Percentiles rank a stretch among this genome's conserved stretches.
Evolutionary conservation across 495 filamentous ascomycete species (phyloP).

Genomic region (Extremus antarcticus): DNA sequence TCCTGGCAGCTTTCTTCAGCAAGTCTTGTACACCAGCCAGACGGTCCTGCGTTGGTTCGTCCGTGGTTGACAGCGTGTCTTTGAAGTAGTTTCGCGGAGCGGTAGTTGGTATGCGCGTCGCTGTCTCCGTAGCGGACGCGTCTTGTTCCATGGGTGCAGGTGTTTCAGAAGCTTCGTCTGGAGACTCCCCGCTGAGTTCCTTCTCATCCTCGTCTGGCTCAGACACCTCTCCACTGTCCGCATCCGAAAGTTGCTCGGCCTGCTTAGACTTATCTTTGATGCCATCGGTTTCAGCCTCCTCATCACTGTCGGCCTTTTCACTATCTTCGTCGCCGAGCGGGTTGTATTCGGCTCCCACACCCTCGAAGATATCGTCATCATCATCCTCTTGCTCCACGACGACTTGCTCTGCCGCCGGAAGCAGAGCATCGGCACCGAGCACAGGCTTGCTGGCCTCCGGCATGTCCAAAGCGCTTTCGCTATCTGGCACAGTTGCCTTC

Average conservation of each 20-base stretch:
- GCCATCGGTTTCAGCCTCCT: not conserved
- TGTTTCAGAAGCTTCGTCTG: too few relatives aligned
- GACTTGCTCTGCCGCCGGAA: slow-evolving; percentile 43
- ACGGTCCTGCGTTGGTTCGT: slow-evolving; percentile 34
- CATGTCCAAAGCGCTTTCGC: slow-evolving; percentile 23
- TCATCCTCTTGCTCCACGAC: slow-evolving; percentile 46
- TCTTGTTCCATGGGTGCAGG: too few relatives aligned
- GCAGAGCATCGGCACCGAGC: slow-evolving; percentile 34
- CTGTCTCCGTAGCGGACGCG: not conserved
- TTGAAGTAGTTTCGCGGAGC: slow-evolving; percentile 52
- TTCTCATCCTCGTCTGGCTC: too few relatives aligned
- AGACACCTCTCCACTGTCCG: too few relatives aligned
- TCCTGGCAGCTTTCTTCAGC: slow-evolving; percentile 68
- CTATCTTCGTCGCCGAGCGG: slow-evolving; percentile 50
- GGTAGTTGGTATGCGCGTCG: slow-evolving; percentile 20
- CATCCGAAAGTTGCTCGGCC: too few relatives aligned
- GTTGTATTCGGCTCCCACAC: slow-evolving; percentile 76
- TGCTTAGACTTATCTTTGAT: not conserved
- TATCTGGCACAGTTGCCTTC: slow-evolving; percentile 33
- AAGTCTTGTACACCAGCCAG: slow-evolving; percentile 68
- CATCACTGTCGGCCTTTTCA: slow-evolving; percentile 8
- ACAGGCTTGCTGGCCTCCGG: slow-evolving; percentile 10
- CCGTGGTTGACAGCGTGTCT: slow-evolving; percentile 25
- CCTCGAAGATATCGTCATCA: slow-evolving; percentile 73
- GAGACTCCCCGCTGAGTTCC: too few relatives aligned